Percentiles rank a stretch among this genome's conserved stretches.
phyloP scores from a whole-genome alignment of 2,329 filamentous ascomycete genomes.

The Botryosphaeria agaves region DNA sequence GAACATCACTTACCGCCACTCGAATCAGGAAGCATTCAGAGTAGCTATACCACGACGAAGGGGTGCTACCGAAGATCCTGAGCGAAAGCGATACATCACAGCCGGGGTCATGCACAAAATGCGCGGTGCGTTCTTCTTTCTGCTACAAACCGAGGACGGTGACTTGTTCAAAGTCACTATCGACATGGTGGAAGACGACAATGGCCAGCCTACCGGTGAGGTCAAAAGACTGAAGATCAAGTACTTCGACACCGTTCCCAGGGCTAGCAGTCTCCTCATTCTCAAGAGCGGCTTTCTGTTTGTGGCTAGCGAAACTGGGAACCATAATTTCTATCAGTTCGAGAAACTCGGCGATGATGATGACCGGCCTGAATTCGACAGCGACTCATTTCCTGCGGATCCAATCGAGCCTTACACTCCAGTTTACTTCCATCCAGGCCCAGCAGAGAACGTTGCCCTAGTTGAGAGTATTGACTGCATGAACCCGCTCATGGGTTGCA shows the following conservation, averaged over 20 bases:
- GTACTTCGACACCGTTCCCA: constrained; percentile 91
- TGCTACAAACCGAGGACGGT: constrained; percentile 92
- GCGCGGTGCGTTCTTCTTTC: constrained; percentile 91
- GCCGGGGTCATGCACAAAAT: constrained; percentile 96
- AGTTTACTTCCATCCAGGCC: constrained; percentile 69
- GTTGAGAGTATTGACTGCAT: constrained; percentile 76
- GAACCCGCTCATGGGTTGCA: constrained; percentile 82
- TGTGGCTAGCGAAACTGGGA: constrained; percentile 79
- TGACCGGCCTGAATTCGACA: constrained; percentile 71
- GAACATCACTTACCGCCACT: constrained; percentile 92
- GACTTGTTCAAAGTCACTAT: constrained; percentile 94
- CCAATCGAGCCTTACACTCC: constrained; percentile 54
- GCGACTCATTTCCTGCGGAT: constrained; percentile 67
- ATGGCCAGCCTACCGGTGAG: constrained; percentile 62
- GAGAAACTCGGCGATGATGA: constrained; percentile 94
- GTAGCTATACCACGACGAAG: constrained; percentile 76
- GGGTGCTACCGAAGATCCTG: constrained; percentile 80
- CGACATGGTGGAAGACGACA: constrained; percentile 70
- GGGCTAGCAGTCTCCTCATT: constrained; percentile 77
- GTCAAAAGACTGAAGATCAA: constrained; percentile 80
- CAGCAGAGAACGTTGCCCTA: constrained; percentile 63
- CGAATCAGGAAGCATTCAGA: constrained; percentile 77
- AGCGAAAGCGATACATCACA: constrained; percentile 73
- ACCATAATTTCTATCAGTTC: constrained; percentile 92
- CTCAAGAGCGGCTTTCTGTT: constrained; percentile 93